Evolutionary conservation across 2,329 filamentous ascomycete genomes (phyloP), one percentile per base, ranked within the genome.

Genomic region (Aspergillus pseudonomiae): DNA sequence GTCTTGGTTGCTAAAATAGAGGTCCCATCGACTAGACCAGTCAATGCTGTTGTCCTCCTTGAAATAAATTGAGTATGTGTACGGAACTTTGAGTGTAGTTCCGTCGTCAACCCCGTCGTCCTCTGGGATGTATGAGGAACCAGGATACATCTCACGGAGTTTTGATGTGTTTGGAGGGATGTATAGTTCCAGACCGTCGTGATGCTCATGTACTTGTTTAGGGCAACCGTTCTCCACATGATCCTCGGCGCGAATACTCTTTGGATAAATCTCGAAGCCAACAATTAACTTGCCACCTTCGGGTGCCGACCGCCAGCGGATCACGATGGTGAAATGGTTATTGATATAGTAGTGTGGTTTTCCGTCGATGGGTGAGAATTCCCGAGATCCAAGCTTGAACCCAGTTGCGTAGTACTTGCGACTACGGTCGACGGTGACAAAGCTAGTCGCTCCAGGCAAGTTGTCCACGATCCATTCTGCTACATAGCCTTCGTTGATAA

Each of bases 391-490:
- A 62, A 96, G 83, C 79, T 95, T 96, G 84, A 96, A 96, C 2
- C 93, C 93, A 2, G 92, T 89, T 14, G 92, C 91, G 75, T 96
- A 96, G 81, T 96, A 96, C 77, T 94, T 96, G 71, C 88, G 85
- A 54, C 86, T 88, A 80, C 93, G 93, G 77, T 96, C 93, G 41
- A 92, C 90, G 0, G 91, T 94, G 32, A 95, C 90, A 73, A 96
- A 96, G 76, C 90, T 94, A 10, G 93, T 96, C 41, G 93, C 93
- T 7, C 93, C 93, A 1, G 93, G 93, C 11, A 97, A 83, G 72
- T 96, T 96, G 77, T 97, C 93, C 67, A 95, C 91, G 69, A 96
- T 96, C 93, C 93, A 96, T 78, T 96, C 93, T 2, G 89, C 89
- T n/a, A 95, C 88, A 76, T 95, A 96, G 41, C 91, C 91, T 59